Base-by-base conservation (phyloP, 2,329 filamentous ascomycete species). In the Penicillium sp. region DNA sequence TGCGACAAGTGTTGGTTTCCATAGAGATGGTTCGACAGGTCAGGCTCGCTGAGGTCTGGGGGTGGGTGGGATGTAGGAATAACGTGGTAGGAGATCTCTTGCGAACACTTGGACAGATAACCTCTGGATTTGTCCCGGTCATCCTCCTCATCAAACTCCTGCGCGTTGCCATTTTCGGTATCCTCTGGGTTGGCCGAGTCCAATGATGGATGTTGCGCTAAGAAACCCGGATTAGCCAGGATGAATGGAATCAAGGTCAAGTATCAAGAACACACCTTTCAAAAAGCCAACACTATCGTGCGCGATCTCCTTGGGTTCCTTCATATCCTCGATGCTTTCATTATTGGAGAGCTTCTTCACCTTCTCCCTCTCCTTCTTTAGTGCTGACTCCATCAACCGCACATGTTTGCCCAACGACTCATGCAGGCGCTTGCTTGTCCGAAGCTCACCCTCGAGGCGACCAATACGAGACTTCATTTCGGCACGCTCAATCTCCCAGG, bases 381-480 rank as follows among this genome's bases (percentile, higher is more conserved):
- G 72, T 47, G 90, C 92, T 54, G 81, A 79, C 68, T 96, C 89
- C 46, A 96, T 75, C 67, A 96, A 86, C 37, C 80, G 75, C 42
- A 96, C 84, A 59, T 95, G 93, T 70, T 88, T 88, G 62, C 86
- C 88, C 37, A 95, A 70, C 22, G 88, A 86, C 65, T 89, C 88
- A 56, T 94, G 89, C 41, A 89, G 79, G 45, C 85, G 84, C 66
- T 94, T 92, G 34, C 85, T 83, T 51, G 90, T 86, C 48, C 89
- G 77, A 20, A 83, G 79, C 52, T 94, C 86, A 37, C 92, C 92
- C 67, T 98, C 92, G 49, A 96, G 78, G 57, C 85, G 84, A 35
- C 90, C 90, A 69, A 98, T 95, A 59, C 93, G 82, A 52, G 86
- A 88, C 72, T 94, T 95, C 92, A 98, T 96, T 70, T 98, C 92